Evolutionary conservation across 768 basidiomycete species (phyloP), one percentile per base, ranked within the genome.

Genomic region (Amanita exitialis): DNA sequence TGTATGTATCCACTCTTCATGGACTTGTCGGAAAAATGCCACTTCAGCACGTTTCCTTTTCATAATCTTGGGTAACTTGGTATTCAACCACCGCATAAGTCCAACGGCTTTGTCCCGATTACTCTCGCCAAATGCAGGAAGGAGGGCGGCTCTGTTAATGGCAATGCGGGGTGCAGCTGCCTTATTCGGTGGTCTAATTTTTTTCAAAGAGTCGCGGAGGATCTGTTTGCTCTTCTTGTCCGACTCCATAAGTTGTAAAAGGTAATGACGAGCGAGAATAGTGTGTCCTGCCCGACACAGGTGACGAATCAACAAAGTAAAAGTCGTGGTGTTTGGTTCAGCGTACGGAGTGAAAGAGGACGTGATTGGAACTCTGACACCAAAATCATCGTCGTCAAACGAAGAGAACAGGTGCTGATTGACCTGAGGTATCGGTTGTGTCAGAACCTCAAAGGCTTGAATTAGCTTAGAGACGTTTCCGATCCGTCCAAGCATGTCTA

Each of bases 371-470:
- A 75, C 64, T 25, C 70, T 57, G 46, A 75, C 71, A 27, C 75
- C 76, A 54, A 75, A 79, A 57, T 84, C 78, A 45, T 89, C 83
- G 18, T 84, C 82, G 41, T 85, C 83, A 61, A 82, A 84, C 10
- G 78, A 73, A 5, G 74, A 66, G 54, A 76, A 71, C 49, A 72
- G 66, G 56, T 72, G 69, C 60, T 73, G 67, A 44, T 64, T 69
- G 38, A 74, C 70, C 53, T 68, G 64, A 9, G 83, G 80, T 25
- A 89, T 70, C 13, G 86, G 85, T 44, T 80, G 74, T 0, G 88
- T 87, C 52, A 90, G 77, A 25, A 86, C 80, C 57, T 90, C 89
- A 59, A 90, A 91, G 1, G 82, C 74, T 58, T 80, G 78, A 4
- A 90, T 75, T 61, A 91, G 74, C 57, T 77, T 80, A 3, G 84